Base-by-base conservation (phyloP, 257 asterid genomes). In the Scutellaria baicalensis region DNA sequence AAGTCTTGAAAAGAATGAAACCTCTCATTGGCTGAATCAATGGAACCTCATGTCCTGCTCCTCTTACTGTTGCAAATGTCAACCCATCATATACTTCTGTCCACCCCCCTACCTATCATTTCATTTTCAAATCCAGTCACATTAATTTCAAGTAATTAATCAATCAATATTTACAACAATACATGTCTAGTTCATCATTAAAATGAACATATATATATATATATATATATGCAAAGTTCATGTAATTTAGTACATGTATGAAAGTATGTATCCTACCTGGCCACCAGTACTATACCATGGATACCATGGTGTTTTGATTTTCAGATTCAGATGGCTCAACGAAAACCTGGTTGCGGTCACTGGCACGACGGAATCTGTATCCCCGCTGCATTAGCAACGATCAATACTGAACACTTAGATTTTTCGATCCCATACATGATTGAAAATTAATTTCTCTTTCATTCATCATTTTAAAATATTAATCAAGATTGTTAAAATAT, bases 31-130 rank as follows among this genome's bases (percentile, higher is more conserved):
- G 94, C 67, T 91, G 88, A 75, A 91, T 75, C 78, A 93, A 64
- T 55, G 97, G 99, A 61, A 91, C 96, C 75, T 87, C 98, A 78
- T 91, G 99, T 9, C 99, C 99, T 6, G 96, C 97, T 59, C 97
- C 99, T 85, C 99, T 83, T 6, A 93, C 82, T 40, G 96, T 91
- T 3, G 89, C 95, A 81, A 89, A 93, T 57, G 97, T 87, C 62
- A 93, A 64, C 31, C 97, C 97, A 50, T 91, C 74, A 54, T 89
- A 91, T 40, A 84, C 89, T 68, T 89, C 97, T 50, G 89, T 88
- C 95, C 96, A 88, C 23, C 99, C 99, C 18, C 97, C 99, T 3
- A 91, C 96, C 96, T 93, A 56, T 75, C 12, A 27, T 20, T 36
- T 16, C 2, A 18, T 20, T 36, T 42, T 8, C 31, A 38, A 39